Conservation (phyloP, 1,284 basidiomycete species). For the Vanrija sp. region DNA sequence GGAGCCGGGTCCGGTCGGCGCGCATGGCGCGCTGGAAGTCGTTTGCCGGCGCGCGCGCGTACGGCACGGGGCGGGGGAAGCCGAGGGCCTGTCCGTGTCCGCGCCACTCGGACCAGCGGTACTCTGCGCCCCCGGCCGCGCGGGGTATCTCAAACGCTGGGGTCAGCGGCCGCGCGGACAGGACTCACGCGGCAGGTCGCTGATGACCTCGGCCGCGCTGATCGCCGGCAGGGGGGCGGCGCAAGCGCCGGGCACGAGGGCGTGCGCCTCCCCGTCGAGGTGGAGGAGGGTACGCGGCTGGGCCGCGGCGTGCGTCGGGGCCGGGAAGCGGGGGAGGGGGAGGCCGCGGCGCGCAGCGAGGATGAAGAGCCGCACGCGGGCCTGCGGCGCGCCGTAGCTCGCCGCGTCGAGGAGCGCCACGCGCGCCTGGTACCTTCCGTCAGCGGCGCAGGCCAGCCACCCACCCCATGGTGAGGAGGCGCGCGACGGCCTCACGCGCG, state of each 20-base stretch:
- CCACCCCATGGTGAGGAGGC: conserved; percentile 15
- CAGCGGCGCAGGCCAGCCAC: not conserved
- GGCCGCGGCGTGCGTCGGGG: conserved; percentile 24
- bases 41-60: conserved; percentile 8
- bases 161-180: not conserved
- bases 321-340: conserved; percentile 24
- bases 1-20: not conserved
- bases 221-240: conserved; percentile 19
- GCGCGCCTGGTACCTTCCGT: conserved; percentile 26
- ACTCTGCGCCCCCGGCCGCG: too few species aligned
- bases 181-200: conserved; percentile 28
- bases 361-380: conserved; percentile 27
- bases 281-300: conserved; percentile 10
- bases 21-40: conserved; percentile 17
- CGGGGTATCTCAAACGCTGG: not conserved
- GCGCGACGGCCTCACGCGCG: conserved; percentile 5
- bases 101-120: too few species aligned
- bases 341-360: conserved; percentile 23
- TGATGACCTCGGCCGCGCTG: conserved; percentile 24
- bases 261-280: not conserved
- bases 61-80: conserved; percentile 4
- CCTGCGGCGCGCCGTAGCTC: conserved; percentile 31
- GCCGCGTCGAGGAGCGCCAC: conserved; percentile 24
- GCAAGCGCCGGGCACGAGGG: not conserved
- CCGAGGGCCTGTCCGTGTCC: conserved; percentile 17